Evolutionary conservation across 805 yeast genomes (phyloP).

Genomic region (Metschnikowia similis): DNA sequence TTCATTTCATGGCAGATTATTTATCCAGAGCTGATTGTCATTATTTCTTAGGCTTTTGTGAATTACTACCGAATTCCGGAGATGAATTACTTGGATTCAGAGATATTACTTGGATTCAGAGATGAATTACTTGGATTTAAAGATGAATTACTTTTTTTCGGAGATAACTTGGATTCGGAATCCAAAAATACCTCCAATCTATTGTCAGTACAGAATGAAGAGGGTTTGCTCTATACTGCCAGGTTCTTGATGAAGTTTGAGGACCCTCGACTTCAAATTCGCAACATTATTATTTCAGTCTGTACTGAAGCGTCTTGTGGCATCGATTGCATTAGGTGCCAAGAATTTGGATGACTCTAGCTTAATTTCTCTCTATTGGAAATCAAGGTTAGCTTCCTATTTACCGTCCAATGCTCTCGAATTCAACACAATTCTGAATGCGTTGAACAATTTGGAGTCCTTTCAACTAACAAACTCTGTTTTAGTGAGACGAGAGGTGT

Average conservation of each 20-base stretch:
- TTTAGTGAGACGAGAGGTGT: neutral
- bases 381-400: neutral
- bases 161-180: too few relatives aligned
- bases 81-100: slow-evolving; percentile 46
- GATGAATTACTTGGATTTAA: too few relatives aligned
- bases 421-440: neutral
- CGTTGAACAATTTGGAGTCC: neutral
- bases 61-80: slow-evolving; percentile 37
- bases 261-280: neutral
- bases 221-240: slow-evolving; percentile 5
- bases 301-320: neutral
- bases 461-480: neutral
- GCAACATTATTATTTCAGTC: neutral
- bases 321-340: neutral
- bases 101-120: too few relatives aligned
- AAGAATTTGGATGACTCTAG: neutral
- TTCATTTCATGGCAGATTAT: slow-evolving; percentile 40
- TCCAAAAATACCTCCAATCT: slow-evolving; percentile 42
- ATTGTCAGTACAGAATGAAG: slow-evolving; percentile 33
- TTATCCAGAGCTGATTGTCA: slow-evolving; percentile 32
- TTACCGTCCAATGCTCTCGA: neutral
- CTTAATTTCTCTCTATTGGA: slow-evolving; percentile 2
- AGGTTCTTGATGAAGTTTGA: neutral
- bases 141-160: too few relatives aligned
- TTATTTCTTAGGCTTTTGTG: slow-evolving; percentile 45